Percentiles rank a stretch among this genome's conserved stretches.
Evolutionary conservation across 306 rosid genomes (phyloP).

Genomic region (barrel medic (Medicago truncatula)): DNA sequence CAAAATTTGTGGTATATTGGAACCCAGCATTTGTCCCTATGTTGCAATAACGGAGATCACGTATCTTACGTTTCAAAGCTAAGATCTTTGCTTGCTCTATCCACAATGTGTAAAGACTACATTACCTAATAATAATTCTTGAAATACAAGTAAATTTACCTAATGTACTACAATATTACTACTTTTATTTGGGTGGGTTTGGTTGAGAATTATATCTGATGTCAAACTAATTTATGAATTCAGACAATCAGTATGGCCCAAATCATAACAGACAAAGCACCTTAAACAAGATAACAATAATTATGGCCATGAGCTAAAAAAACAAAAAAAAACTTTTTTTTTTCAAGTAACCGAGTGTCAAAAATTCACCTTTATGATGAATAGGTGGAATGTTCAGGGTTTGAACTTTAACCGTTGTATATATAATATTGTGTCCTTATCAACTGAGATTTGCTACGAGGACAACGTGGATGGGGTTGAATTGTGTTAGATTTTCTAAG

Average conservation of each 20-base stretch:
- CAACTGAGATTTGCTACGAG: too few relatives aligned
- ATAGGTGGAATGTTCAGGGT: too few relatives aligned
- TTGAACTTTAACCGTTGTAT: too few relatives aligned
- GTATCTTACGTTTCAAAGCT: conserved; percentile 35
- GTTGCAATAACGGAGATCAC: conserved; percentile 39
- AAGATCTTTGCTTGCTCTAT: conserved; percentile 21
- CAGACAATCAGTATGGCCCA: conserved; percentile 34
- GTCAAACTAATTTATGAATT: conserved; percentile 31
- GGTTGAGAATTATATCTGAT: conserved; percentile 40
- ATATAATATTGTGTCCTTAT: too few relatives aligned
- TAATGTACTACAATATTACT: conserved; percentile 35
- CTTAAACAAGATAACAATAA: conserved; percentile 18
- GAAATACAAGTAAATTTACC: conserved; percentile 35
- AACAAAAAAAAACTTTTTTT: too few relatives aligned
- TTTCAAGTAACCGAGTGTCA: too few relatives aligned
- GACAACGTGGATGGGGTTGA: too few relatives aligned
- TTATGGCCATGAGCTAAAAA: background rate
- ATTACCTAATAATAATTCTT: conserved; percentile 4
- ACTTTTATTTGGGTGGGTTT: conserved; percentile 42
- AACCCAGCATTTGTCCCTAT: conserved; percentile 44
- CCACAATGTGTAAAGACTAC: conserved; percentile 13
- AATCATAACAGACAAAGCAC: conserved; percentile 37
- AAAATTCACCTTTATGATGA: too few relatives aligned
- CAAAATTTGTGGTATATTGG: conserved; percentile 38
- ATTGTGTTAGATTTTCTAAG: too few relatives aligned